Evolutionary conservation across 176 grass and related monocot genomes (phyloP).

Genomic region (Paspalum vaginatum): DNA sequence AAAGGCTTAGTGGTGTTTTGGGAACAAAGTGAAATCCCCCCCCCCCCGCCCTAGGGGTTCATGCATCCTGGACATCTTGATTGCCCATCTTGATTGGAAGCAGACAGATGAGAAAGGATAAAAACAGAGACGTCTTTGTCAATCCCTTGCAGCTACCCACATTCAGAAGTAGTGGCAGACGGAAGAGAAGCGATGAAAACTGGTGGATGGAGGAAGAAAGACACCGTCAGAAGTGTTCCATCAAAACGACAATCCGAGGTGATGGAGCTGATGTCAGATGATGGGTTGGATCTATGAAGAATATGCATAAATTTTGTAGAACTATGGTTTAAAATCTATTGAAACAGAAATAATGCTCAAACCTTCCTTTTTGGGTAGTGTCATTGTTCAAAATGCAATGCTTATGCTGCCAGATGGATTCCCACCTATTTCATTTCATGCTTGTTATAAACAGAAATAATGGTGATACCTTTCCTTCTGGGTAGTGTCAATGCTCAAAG

Average conservation of each 20-base stretch:
- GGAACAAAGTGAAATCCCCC: too few relatives aligned
- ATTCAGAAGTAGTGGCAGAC: too few relatives aligned
- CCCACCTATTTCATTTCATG: neutral
- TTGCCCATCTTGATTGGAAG: too few relatives aligned
- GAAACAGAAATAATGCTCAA: neutral
- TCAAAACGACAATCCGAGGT: too few relatives aligned
- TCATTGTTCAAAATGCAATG: neutral
- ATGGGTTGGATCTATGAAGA: neutral
- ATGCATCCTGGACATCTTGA: too few relatives aligned
- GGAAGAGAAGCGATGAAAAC: too few relatives aligned
- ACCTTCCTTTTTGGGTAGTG: neutral
- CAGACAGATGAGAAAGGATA: too few relatives aligned
- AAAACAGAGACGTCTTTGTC: too few relatives aligned
- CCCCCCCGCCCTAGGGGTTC: too few relatives aligned
- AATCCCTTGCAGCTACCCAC: too few relatives aligned
- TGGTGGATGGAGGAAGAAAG: too few relatives aligned
- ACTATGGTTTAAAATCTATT: neutral
- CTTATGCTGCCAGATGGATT: neutral
- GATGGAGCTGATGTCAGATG: neutral
- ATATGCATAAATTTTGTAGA: neutral
- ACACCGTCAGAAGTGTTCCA: too few relatives aligned
- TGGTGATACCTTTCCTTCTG: neutral
- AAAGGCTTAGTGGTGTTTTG: neutral
- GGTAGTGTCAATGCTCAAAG: neutral
- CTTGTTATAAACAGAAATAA: neutral